Conservation (phyloP, 164 flowering plant genomes). For the Amborella trichopoda region DNA sequence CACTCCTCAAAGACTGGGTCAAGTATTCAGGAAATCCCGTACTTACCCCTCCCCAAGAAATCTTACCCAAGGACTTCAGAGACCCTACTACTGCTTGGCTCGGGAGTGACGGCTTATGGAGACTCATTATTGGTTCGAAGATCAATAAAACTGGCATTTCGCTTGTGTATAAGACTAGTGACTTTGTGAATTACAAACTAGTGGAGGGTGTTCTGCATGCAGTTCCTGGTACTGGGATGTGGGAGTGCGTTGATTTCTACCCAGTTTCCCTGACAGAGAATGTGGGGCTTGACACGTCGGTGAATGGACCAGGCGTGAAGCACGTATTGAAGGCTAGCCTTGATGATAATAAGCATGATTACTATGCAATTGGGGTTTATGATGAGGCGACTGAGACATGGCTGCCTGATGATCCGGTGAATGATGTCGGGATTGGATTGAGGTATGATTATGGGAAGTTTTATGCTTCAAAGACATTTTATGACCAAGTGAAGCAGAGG, state of each 20-base stretch:
- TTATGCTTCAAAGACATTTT: constrained; percentile 84
- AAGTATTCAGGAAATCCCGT: constrained; percentile 69
- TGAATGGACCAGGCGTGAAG: constrained; percentile 43
- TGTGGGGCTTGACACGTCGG: constrained; percentile 59
- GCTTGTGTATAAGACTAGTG: constrained; percentile 48
- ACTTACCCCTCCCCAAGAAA: constrained; percentile 56
- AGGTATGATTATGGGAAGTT: constrained; percentile 60
- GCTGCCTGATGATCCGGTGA: constrained; percentile 50
- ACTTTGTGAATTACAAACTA: constrained; percentile 38
- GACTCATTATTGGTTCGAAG: constrained; percentile 53
- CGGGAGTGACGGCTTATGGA: constrained; percentile 46
- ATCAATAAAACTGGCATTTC: constrained; percentile 45
- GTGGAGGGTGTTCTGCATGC: constrained; percentile 34
- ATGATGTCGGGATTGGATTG: constrained; percentile 65
- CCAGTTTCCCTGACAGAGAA: constrained; percentile 37
- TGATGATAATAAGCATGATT: constrained; percentile 56
- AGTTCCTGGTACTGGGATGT: constrained; percentile 73
- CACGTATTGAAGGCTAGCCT: constrained; percentile 71
- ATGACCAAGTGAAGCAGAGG: constrained; percentile 48
- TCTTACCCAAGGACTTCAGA: constrained; percentile 43
- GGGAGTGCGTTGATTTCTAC: constrained; percentile 95
- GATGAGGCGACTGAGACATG: constrained; percentile 23
- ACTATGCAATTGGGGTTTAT: constrained; percentile 70
- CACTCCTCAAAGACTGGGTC: constrained; percentile 68
- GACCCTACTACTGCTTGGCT: constrained; percentile 85